A percentile compares a stretch with the other conserved stretches of the same genome.
Evolutionary conservation across 257 asterid species (phyloP).

Genomic region (Plectranthus barbatus): DNA sequence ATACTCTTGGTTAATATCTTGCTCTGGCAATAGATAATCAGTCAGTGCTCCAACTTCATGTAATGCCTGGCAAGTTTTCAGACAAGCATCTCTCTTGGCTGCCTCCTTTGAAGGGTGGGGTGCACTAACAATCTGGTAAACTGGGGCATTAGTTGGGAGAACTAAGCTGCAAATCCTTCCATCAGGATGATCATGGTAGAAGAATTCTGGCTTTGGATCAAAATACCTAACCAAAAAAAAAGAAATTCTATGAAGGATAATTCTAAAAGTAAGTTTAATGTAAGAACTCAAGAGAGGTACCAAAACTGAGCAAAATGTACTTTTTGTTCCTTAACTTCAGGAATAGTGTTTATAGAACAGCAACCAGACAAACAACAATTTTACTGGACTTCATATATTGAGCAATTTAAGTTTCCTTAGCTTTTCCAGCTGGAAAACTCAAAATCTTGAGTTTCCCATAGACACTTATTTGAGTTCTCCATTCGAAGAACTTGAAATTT

Average conservation of each 20-base stretch:
- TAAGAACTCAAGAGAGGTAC: background rate
- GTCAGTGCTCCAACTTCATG: conserved; percentile 86
- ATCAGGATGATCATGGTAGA: conserved; percentile 50
- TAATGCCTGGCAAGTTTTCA: conserved; percentile 77
- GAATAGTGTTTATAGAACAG: background rate
- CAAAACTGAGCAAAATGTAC: background rate
- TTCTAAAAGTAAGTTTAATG: background rate
- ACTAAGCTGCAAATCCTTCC: conserved; percentile 65
- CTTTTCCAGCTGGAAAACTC: background rate
- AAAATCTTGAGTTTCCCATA: too few species aligned
- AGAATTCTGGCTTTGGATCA: conserved; percentile 64
- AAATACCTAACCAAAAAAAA: conserved; percentile 56
- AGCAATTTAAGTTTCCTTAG: background rate
- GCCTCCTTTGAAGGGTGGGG: conserved; percentile 60
- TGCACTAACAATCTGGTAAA: conserved; percentile 49
- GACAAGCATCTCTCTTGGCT: conserved; percentile 84
- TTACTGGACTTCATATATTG: background rate
- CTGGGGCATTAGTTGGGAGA: conserved; percentile 88
- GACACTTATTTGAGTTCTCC: background rate
- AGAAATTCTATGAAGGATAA: background rate
- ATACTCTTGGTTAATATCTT: conserved; percentile 41
- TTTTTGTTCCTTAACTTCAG: background rate
- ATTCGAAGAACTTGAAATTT: background rate
- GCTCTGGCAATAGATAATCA: conserved; percentile 87
- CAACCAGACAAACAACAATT: background rate